phyloP scores from a whole-genome alignment of 1,284 basidiomycete species.

The Mycosarcoma maydis region DNA sequence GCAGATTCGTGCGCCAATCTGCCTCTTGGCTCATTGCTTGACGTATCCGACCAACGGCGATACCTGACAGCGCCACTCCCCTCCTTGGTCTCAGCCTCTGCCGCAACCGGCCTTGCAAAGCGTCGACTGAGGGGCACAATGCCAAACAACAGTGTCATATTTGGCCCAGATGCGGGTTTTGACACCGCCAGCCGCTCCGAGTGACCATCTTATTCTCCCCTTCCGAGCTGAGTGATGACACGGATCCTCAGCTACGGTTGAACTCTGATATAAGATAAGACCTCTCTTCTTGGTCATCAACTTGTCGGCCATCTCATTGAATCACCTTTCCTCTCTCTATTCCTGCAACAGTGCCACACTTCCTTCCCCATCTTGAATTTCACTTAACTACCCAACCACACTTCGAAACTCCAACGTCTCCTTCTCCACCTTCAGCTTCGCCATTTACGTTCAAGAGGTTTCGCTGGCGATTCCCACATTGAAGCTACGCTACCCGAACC shows the following conservation, averaged over 20 bases:
- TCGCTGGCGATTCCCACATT: slow-evolving; percentile 24
- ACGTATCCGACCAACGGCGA: too few species aligned
- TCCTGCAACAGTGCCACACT: too few species aligned
- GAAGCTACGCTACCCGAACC: too few species aligned
- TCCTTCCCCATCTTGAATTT: too few species aligned
- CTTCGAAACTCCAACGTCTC: too few species aligned
- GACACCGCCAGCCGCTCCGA: slow-evolving; percentile 10
- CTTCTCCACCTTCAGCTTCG: too few species aligned
- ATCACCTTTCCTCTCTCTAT: too few species aligned
- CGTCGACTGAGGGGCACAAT: not conserved
- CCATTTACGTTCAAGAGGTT: too few species aligned
- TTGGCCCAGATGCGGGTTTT: slow-evolving; percentile 3
- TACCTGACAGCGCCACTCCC: not conserved
- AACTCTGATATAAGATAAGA: slow-evolving; percentile 26
- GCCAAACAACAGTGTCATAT: not conserved
- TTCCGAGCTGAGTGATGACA: slow-evolving; percentile 16
- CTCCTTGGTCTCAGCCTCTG: not conserved
- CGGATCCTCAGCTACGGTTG: slow-evolving; percentile 7
- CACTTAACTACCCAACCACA: not conserved
- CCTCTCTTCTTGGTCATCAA: too few species aligned
- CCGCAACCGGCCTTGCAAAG: not conserved
- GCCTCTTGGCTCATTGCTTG: too few species aligned
- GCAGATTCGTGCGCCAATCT: too few species aligned
- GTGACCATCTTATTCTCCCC: not conserved
- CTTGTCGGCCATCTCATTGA: too few species aligned